phyloP scores from a whole-genome alignment of 495 filamentous ascomycete species.

The Aspergillus sclerotiicarbonarius region DNA sequence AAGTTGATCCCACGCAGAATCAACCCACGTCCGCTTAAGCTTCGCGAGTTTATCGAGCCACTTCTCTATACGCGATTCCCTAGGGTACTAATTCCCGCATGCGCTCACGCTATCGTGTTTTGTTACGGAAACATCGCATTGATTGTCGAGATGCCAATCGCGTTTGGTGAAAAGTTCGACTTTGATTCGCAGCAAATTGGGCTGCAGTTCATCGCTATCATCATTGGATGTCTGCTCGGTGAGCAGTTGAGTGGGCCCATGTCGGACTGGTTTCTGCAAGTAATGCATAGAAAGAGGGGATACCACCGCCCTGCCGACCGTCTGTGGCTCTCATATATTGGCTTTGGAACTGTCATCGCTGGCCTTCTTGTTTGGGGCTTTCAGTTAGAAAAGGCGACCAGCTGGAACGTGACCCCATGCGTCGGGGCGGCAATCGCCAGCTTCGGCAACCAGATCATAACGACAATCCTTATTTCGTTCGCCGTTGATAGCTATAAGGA shows the following conservation, averaged over 20 bases:
- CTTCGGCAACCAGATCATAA: conserved; percentile 36
- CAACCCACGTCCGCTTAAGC: conserved; percentile 13
- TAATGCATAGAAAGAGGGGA: conserved; percentile 15
- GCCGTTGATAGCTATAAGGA: conserved; percentile 32
- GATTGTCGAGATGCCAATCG: conserved; percentile 34
- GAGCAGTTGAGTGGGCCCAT: conserved; percentile 35
- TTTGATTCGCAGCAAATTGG: conserved; percentile 35
- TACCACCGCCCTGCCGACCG: conserved; percentile 27
- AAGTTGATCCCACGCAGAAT: conserved; percentile 25
- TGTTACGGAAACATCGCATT: conserved; percentile 32
- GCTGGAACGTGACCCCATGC: conserved; percentile 35
- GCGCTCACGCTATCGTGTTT: conserved; percentile 30
- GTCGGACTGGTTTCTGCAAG: conserved; percentile 29
- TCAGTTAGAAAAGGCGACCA: conserved; percentile 25
- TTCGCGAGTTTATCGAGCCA: conserved; percentile 23
- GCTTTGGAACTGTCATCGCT: conserved; percentile 22
- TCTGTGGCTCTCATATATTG: conserved; percentile 36
- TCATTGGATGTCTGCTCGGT: conserved; percentile 35
- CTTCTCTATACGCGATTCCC: conserved; percentile 20
- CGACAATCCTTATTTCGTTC: conserved; percentile 32
- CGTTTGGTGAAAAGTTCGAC: conserved; percentile 30
- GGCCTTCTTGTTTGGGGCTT: conserved; percentile 33
- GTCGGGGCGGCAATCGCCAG: conserved; percentile 34
- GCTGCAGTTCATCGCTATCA: conserved; percentile 35
- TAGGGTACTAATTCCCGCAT: conserved; percentile 25